phyloP scores from a whole-genome alignment of 345 rosid species.

The Gossypium rotundifolium region DNA sequence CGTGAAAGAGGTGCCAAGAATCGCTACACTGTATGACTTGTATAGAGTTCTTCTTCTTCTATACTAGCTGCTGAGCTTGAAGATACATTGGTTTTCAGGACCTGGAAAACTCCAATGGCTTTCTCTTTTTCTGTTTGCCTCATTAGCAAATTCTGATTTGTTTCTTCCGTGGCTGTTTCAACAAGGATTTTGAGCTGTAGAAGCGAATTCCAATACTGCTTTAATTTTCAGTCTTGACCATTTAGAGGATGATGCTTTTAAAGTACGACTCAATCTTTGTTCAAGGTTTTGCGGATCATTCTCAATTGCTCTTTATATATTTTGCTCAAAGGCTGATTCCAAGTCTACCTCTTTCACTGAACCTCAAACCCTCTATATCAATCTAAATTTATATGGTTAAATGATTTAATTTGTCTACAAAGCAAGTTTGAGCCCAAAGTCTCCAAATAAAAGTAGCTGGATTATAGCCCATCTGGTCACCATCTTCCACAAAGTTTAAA shows the following conservation, averaged over 20 bases:
- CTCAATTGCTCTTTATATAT: neutral
- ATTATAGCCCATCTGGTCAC: neutral
- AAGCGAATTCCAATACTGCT: neutral
- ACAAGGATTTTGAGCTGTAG: neutral
- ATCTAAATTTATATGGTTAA: neutral
- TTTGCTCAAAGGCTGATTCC: neutral
- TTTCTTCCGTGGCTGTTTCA: neutral
- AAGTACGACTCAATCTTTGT: neutral
- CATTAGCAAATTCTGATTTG: neutral
- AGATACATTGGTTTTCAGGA: neutral
- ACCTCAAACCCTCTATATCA: neutral
- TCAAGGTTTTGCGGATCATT: neutral
- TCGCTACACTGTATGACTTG: slow-evolving; percentile 45
- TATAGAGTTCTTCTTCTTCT: neutral
- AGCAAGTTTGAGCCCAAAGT: neutral
- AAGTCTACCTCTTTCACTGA: neutral
- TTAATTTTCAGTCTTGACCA: neutral
- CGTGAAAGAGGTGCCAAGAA: slow-evolving; percentile 54
- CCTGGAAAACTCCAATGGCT: neutral
- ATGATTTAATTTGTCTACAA: neutral
- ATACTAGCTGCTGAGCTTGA: neutral
- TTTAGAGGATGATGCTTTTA: neutral
- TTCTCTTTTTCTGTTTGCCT: neutral
- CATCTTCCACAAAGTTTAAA: neutral
- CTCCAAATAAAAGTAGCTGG: neutral